Evolutionary conservation across 2,329 filamentous ascomycete genomes (phyloP).

Genomic region (Fusarium verticillioides): DNA sequence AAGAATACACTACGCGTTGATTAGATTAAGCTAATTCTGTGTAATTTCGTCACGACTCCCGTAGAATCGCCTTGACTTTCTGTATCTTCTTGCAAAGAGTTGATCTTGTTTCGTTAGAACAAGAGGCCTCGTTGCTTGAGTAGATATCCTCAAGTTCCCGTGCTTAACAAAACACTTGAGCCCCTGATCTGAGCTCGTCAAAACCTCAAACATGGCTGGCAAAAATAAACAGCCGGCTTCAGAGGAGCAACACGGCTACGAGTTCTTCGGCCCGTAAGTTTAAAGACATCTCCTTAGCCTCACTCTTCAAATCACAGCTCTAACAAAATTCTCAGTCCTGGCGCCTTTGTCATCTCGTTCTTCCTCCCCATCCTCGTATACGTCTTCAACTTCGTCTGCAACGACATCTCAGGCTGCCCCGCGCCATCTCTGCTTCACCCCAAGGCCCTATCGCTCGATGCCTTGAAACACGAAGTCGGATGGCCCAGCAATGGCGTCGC

Average conservation of each 20-base stretch:
- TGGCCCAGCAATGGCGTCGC: slow-evolving; percentile 79
- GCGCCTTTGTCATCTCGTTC: slow-evolving; percentile 81
- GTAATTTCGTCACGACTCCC: slow-evolving; percentile 28
- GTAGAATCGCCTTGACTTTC: not conserved
- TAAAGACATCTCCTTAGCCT: slow-evolving; percentile 29
- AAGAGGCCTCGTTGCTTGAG: not conserved
- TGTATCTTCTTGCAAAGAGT: slow-evolving; percentile 8
- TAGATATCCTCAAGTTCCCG: not conserved
- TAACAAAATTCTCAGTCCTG: slow-evolving; percentile 65
- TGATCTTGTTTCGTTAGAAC: not conserved
- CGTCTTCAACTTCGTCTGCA: slow-evolving; percentile 85
- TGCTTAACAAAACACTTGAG: not conserved
- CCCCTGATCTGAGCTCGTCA: slow-evolving; percentile 1
- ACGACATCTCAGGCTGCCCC: slow-evolving; percentile 92
- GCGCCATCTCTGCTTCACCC: slow-evolving; percentile 82
- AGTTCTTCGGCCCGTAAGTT: slow-evolving; percentile 63
- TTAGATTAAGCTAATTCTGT: slow-evolving; percentile 31
- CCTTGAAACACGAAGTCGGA: slow-evolving; percentile 81
- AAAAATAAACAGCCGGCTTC: slow-evolving; percentile 43
- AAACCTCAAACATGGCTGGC: slow-evolving; percentile 46
- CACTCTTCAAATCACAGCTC: not conserved
- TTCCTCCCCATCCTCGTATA: slow-evolving; percentile 84
- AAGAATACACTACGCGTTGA: slow-evolving; percentile 25
- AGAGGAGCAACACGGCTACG: slow-evolving; percentile 58
- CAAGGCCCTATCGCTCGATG: slow-evolving; percentile 74